Conservation (phyloP, 176 grass and related monocot species). For the Zoysia japonica region DNA sequence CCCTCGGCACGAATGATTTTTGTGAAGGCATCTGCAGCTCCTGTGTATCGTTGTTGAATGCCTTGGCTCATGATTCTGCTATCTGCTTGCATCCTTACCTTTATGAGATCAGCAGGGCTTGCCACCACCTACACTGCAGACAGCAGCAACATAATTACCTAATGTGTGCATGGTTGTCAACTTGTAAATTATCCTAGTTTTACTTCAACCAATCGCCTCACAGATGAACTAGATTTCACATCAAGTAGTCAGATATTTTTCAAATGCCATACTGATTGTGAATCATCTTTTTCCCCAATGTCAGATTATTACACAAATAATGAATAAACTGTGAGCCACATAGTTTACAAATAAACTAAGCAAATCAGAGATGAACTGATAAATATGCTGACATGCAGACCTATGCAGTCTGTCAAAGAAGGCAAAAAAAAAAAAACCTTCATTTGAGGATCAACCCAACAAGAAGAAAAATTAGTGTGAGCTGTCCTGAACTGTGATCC, state of each 20-base stretch:
- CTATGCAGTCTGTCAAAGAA: neutral
- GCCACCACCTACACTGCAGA: constrained; percentile 62
- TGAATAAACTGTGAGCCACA: neutral
- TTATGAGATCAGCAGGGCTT: constrained; percentile 85
- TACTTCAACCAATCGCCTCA: constrained; percentile 9
- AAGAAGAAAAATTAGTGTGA: neutral
- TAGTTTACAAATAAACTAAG: neutral
- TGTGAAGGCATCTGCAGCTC: constrained; percentile 58
- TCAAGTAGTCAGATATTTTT: neutral
- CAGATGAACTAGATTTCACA: neutral
- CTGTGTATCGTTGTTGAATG: constrained; percentile 55
- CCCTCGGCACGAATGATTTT: constrained; percentile 66
- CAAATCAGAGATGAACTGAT: neutral
- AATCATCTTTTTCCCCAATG: neutral
- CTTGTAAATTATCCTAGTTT: neutral
- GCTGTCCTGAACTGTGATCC: neutral
- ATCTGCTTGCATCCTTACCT: constrained; percentile 92
- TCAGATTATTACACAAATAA: neutral
- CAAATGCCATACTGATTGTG: neutral
- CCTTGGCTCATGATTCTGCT: constrained; percentile 50
- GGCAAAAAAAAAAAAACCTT: neutral
- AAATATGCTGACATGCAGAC: neutral
- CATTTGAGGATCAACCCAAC: neutral
- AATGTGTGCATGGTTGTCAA: constrained; percentile 6
- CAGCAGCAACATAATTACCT: constrained; percentile 31